phyloP scores from a whole-genome alignment of 495 filamentous ascomycete species.

The Xanthoparmelia taractica region DNA sequence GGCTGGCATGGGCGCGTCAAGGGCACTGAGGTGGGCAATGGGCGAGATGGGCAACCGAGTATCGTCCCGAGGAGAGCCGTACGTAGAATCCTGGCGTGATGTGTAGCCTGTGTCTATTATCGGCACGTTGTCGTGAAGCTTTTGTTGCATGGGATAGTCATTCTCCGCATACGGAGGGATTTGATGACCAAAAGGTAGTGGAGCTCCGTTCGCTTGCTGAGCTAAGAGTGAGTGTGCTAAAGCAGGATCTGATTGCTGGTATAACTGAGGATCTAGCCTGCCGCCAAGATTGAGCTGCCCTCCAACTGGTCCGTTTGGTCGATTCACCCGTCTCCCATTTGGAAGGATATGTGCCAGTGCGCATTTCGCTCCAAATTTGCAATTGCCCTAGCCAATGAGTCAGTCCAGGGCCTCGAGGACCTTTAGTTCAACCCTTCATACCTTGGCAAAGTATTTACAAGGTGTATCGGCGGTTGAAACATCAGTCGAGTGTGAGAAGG shows the following conservation, averaged over 20 bases:
- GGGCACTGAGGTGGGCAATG: conserved; percentile 59
- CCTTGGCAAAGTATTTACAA: conserved; percentile 98
- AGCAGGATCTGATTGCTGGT: conserved; percentile 61
- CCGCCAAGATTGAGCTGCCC: conserved; percentile 61
- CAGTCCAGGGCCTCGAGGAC: neutral
- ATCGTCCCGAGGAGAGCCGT: conserved; percentile 83
- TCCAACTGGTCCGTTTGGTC: conserved; percentile 41
- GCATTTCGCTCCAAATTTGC: conserved; percentile 97
- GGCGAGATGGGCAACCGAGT: conserved; percentile 67
- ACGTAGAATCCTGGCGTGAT: conserved; percentile 67
- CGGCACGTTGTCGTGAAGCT: conserved; percentile 50
- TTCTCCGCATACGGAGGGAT: conserved; percentile 32
- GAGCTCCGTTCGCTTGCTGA: conserved; percentile 51
- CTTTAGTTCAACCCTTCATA: conserved; percentile 28
- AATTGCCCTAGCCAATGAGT: conserved; percentile 69
- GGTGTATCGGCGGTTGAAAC: conserved; percentile 69
- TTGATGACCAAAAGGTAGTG: conserved; percentile 34
- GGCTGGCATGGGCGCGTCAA: conserved; percentile 88
- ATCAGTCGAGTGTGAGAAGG: conserved; percentile 87
- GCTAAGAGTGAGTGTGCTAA: conserved; percentile 76
- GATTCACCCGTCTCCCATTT: conserved; percentile 83
- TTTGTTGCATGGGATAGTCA: conserved; percentile 27
- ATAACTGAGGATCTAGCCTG: conserved; percentile 61
- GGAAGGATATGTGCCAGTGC: conserved; percentile 92
- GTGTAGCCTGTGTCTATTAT: conserved; percentile 74